Conservation (phyloP, 2,329 filamentous ascomycete genomes). For the Ceratocystis diversiconidia region DNA sequence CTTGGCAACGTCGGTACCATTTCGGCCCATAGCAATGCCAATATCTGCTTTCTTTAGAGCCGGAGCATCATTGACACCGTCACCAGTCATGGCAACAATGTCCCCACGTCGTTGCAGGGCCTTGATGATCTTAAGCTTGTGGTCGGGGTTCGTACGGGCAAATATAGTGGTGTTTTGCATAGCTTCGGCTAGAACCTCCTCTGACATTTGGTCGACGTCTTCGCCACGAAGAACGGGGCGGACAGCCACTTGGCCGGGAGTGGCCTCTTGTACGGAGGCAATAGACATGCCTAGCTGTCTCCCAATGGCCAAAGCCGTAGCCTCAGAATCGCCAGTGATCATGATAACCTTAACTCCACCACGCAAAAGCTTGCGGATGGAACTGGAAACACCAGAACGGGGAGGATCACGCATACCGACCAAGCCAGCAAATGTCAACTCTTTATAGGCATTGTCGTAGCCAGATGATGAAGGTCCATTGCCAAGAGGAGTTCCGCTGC, state of each 20-base stretch:
- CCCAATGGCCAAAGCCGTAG: constrained; percentile 85
- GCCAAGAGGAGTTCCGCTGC: constrained; percentile 35
- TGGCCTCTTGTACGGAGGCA: constrained; percentile 36
- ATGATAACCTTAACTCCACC: constrained; percentile 96
- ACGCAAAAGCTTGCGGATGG: constrained; percentile 78
- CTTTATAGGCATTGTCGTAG: constrained; percentile 63
- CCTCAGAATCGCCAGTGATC: constrained; percentile 96
- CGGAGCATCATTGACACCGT: constrained; percentile 94
- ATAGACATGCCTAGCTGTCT: constrained; percentile 91
- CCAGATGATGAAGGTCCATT: constrained; percentile 28
- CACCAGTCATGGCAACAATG: constrained; percentile 97
- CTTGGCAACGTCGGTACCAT: constrained; percentile 95
- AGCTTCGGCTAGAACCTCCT: constrained; percentile 66
- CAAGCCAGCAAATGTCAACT: constrained; percentile 77
- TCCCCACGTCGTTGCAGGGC: constrained; percentile 86
- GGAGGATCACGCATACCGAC: constrained; percentile 98
- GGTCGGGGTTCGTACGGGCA: constrained; percentile 87
- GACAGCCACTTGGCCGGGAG: constrained; percentile 42
- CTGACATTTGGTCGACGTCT: constrained; percentile 84
- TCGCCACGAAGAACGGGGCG: constrained; percentile 71
- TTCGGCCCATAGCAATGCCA: constrained; percentile 88
- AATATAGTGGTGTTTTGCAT: constrained; percentile 89
- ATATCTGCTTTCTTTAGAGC: constrained; percentile 96
- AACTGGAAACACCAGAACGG: constrained; percentile 73
- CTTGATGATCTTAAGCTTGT: constrained; percentile 92